Base-by-base conservation (phyloP, 805 yeast genomes). In the Candida koratica region DNA sequence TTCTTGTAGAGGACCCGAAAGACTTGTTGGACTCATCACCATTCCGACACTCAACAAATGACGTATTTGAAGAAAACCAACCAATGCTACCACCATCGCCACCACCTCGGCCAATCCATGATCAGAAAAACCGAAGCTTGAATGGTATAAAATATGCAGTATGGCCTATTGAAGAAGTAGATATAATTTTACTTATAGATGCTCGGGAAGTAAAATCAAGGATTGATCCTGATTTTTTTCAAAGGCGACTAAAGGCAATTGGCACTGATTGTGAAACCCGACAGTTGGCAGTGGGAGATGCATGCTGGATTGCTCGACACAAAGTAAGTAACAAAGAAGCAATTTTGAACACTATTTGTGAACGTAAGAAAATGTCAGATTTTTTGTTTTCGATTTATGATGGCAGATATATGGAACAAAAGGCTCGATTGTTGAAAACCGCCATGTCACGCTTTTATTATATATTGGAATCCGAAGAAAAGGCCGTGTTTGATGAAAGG, bases 361-460 rank as follows among this genome's bases (percentile, higher is more conserved):
- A 93, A 61, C 69, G 99, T 25, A 93, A 93, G 58, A 64, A 96
- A 38, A 58, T 89, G 28, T 95, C 86, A 52, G 99, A 93, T 66
- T 70, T 93, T 49, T 83, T 83, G 0, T 52, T 68, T 22, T 84
- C 95, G 34, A 87, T 93, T 30, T 72, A 74, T 41, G 99, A 93
- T 58, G 96, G 96, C 2, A 63, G 99, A 33, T 88, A 83, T 50
- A 67, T 70, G 37, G 98, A 93, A 54, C 99, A 93, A 54, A 89
- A 90, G 52, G 61, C 71, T 12, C 70, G 99, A 36, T 64, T 93
- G 39, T 71, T 70, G 34, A 73, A 80, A 54, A 73, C 93, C 0
- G 87, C 84, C 0, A 62, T 89, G 51, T 62, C 64, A 13, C 72
- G 84, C 45, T 74, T 81, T 13, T 79, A 77, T 45, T 93, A 93